Base-by-base conservation (phyloP, 73 alveolate genomes). In the Paramecium caudatum region DNA sequence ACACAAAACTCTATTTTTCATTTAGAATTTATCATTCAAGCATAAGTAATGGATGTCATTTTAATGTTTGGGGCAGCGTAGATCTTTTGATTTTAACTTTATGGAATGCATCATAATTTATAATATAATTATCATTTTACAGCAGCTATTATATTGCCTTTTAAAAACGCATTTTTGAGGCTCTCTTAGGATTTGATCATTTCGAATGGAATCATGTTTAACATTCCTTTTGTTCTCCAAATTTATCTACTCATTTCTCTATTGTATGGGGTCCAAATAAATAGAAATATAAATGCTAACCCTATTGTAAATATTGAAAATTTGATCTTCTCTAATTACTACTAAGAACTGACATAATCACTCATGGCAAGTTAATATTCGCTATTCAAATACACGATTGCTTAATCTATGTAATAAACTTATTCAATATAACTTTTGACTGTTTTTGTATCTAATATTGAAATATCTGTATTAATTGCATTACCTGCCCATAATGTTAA, bases 191-290 rank as follows among this genome's bases (percentile, higher is more conserved):
- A 39, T 36, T 65, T 83, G 8, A 83, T 83, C 82, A 83, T 83
- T 37, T 83, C 92, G 46, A 83, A 55, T 16, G 92, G 92, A 17
- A 83, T 83, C 92, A 83, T 83, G 30, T 83, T 83, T 2, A 83
- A 48, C 92, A 83, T 83, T 2, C 92, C 92, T 33, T 83, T 83
- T 1, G 92, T 83, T 83, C 92, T 83, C 92, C 92, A 83, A 33
- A 83, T 83, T 46, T 83, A 68, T 32, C 50, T 32, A 13, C 61
- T 34, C 50, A 68, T 34, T 68, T 37, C 84, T 34, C 34, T 68
- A n/a, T 68, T 68, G 7, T 68, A 68, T 3, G 84, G 84, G 25
- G 61, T 68, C 84, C 84, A 68, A 68, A 68, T 68, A 21, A 68
- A 68, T 68, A 68, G 19, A 68, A 34, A 68, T 30, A 68, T 37